Evolutionary conservation across 257 asterid species (phyloP).

Genomic region (Solanum dulcamara): DNA sequence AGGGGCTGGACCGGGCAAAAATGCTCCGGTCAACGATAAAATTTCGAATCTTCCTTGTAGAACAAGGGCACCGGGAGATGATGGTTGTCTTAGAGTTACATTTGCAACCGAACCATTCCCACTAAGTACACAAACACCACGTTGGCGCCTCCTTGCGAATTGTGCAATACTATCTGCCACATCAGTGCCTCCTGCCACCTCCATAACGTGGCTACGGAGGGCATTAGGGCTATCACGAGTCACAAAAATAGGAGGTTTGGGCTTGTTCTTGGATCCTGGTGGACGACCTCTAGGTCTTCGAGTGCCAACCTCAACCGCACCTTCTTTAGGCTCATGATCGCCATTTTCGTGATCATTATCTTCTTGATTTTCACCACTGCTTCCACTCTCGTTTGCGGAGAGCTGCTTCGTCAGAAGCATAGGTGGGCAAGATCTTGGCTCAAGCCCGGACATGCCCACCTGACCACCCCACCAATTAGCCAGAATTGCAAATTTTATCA

Average conservation of each 20-base stretch:
- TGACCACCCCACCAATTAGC: slow-evolving; percentile 67
- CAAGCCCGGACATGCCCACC: slow-evolving; percentile 32
- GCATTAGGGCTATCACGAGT: slow-evolving; percentile 64
- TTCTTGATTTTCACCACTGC: slow-evolving; percentile 31
- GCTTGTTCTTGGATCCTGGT: slow-evolving; percentile 57
- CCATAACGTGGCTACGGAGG: slow-evolving; percentile 59
- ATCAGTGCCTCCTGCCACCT: slow-evolving; percentile 45
- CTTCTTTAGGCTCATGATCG: slow-evolving; percentile 37
- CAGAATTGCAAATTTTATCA: slow-evolving; percentile 5
- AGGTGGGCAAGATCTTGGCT: slow-evolving; percentile 26
- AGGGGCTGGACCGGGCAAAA: slow-evolving; percentile 52
- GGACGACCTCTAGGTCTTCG: slow-evolving; percentile 67
- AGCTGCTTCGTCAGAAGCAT: slow-evolving; percentile 11
- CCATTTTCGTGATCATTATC: slow-evolving; percentile 18
- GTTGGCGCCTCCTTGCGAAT: slow-evolving; percentile 50
- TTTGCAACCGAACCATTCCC: slow-evolving; percentile 54
- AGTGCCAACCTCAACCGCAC: slow-evolving; percentile 41
- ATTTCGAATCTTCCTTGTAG: slow-evolving; percentile 60
- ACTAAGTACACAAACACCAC: slow-evolving; percentile 54
- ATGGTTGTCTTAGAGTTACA: slow-evolving; percentile 48
- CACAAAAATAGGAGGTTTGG: slow-evolving; percentile 53
- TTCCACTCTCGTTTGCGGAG: slow-evolving; percentile 20
- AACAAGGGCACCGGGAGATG: slow-evolving; percentile 34
- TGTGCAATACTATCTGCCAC: slow-evolving; percentile 53
- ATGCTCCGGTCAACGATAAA: slow-evolving; percentile 44